Base-by-base conservation (phyloP, 768 basidiomycete genomes). In the Pleurotus citrinopileatus region DNA sequence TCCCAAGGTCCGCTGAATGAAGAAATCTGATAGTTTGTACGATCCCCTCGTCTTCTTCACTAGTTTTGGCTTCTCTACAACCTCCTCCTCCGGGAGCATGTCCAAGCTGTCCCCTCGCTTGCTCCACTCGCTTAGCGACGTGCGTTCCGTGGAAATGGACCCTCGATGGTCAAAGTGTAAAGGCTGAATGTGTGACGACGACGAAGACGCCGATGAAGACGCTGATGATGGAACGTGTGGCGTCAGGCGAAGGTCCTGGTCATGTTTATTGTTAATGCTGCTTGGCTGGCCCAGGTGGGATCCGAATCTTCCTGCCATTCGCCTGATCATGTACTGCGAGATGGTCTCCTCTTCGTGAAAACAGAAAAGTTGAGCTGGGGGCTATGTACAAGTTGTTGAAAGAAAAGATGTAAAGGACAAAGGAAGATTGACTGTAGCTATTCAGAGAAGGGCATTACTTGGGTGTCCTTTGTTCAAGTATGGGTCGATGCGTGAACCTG, bases 1-100 rank as follows among this genome's bases (percentile, higher is more conserved):
- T 0, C 97, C 96, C 47, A 94, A 68, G 12, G 89, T 94, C 23
- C 91, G 76, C 61, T 89, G 85, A 58, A 94, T 86, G 59, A 84
- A 80, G 59, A 93, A 94, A 65, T 94, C 91, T 38, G 75, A 60
- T 19, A 94, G 78, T 25, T 82, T 79, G 68, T 92, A 93, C 15
- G 76, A 77, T 22, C 84, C 88, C 60, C 82, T 85, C 12, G 79
- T 77, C 54, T 84, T 70, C 38, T 75, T 71, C 17, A 70, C 60
- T 42, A 73, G 66, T 22, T 70, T 65, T 12, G 72, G 67, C 4
- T 37, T 59, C 25, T 60, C 52, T 3, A 55, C 45, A 3, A 55
- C 55, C 29, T 57, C 57, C 37, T 70, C 63, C 13, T 71, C 63
- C 22, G 69, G 69, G 7, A 70, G 65, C 22, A 62, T 62, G 40